Base-by-base conservation (phyloP, 2,329 filamentous ascomycete genomes). In the Rhynchosporium graminicola region DNA sequence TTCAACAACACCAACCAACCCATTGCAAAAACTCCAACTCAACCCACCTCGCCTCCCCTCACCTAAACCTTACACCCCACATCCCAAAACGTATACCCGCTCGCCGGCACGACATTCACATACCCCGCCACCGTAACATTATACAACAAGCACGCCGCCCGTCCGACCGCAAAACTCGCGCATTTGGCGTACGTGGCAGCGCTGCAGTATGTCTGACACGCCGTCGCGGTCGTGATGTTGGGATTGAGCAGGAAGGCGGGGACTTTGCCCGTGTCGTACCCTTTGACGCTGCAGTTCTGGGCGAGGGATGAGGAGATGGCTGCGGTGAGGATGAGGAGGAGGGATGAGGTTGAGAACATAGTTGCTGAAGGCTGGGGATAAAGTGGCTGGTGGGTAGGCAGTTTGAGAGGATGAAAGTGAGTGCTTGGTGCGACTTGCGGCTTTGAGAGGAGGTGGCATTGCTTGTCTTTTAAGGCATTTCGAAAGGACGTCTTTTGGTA, bases 211-310 rank as follows among this genome's bases (percentile, higher is more conserved):
- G n/a, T 54, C 33, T 54, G 38, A 20, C 50, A 54, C 4, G n/a
- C 50, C 1, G 33, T 54, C n/a, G 50, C 10, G 4, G 33, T 42
- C 13, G 50, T 54, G 20, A 54, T 54, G 36, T 54, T 42, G 7
- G 50, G 33, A 36, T 54, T 54, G 9, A 36, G 28, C n/a, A 54
- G 50, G 36, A 54, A 54, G 6, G 50, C 50, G 10, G 50, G 50
- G n/a, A 40, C 8, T 9, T 40, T 54, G 50, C 50, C 50, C 12
- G 20, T 54, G 20, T 54, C 50, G 50, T 54, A 54, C 2, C 50
- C 50, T 42, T 54, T 54, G 13, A 54, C 50, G 9, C 50, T 54
- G n/a, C 50, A 54, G 36, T 54, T 54, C 40, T 54, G 50, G 13
- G 50, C 50, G 28, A 26, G n/a, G 13, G 36, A 8, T 28, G 50